Conservation (phyloP, 2,329 filamentous ascomycete species). For the Botrytis paeoniae region DNA sequence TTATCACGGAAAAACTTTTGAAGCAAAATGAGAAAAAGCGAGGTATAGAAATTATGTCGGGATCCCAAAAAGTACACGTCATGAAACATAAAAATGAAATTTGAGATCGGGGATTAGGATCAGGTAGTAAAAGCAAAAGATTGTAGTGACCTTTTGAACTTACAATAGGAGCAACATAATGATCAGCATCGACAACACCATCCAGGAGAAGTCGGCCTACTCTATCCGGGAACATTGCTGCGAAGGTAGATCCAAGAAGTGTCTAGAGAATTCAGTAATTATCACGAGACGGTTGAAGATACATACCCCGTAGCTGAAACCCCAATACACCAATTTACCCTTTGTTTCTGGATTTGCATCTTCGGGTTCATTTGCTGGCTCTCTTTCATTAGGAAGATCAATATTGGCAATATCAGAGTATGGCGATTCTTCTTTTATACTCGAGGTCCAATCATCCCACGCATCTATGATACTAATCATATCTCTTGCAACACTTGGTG, state of each 20-base stretch:
- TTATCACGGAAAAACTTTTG: not conserved
- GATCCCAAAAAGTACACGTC: too few relatives aligned
- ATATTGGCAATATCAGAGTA: not conserved
- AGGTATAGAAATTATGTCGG: not conserved
- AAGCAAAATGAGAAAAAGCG: not conserved
- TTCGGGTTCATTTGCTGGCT: not conserved
- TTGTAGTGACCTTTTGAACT: not conserved
- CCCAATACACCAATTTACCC: slow-evolving; percentile 44
- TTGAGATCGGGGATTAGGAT: not conserved
- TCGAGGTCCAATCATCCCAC: slow-evolving; percentile 34
- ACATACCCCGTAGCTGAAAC: slow-evolving; percentile 47
- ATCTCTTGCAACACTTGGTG: slow-evolving; percentile 39
- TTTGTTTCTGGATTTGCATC: slow-evolving; percentile 24
- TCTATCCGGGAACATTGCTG: slow-evolving; percentile 44
- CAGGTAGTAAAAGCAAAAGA: not conserved
- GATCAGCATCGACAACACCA: slow-evolving; percentile 34
- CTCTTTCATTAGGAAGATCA: not conserved
- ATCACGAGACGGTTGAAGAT: not conserved
- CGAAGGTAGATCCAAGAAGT: slow-evolving; percentile 45
- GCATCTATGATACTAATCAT: slow-evolving; percentile 40
- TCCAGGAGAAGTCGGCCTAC: slow-evolving; percentile 44
- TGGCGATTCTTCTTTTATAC: not conserved
- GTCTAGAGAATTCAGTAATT: slow-evolving; percentile 23
- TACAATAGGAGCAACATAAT: slow-evolving; percentile 28
- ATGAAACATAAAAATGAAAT: not conserved